Conservation (phyloP, 352 stramenopile species). For the Phytophthora pluvialis region DNA sequence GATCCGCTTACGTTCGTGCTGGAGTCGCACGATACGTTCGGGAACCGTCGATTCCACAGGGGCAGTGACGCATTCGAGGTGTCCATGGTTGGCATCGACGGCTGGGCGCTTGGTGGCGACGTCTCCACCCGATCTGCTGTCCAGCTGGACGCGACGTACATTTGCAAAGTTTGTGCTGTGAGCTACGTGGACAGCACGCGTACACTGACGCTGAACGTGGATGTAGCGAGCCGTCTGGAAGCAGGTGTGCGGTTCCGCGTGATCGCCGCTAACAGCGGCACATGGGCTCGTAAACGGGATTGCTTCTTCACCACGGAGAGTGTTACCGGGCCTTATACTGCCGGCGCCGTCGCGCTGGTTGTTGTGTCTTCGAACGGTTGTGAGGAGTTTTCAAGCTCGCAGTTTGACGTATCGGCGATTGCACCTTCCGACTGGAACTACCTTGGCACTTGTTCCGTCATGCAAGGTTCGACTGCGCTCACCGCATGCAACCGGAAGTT, state of each 20-base stretch:
- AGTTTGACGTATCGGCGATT: slow-evolving; percentile 62
- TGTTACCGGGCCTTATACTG: slow-evolving; percentile 42
- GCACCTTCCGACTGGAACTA: slow-evolving; percentile 70
- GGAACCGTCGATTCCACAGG: slow-evolving; percentile 90
- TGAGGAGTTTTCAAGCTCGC: slow-evolving; percentile 47
- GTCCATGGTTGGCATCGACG: slow-evolving; percentile 73
- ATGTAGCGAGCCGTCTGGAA: slow-evolving; percentile 66
- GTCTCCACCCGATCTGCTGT: slow-evolving; percentile 45
- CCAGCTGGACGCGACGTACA: slow-evolving; percentile 47
- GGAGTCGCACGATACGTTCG: slow-evolving; percentile 74
- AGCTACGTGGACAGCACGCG: slow-evolving; percentile 50
- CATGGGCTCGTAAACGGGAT: slow-evolving; percentile 52
- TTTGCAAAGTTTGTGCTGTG: slow-evolving; percentile 67
- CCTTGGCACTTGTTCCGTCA: slow-evolving; percentile 65
- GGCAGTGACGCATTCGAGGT: slow-evolving; percentile 86
- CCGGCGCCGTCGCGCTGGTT: slow-evolving; percentile 39
- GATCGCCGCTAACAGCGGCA: slow-evolving; percentile 63
- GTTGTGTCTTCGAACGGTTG: slow-evolving; percentile 66
- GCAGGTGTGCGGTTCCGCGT: slow-evolving; percentile 68
- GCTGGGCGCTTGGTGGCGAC: slow-evolving; percentile 90
- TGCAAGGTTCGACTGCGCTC: slow-evolving; percentile 32
- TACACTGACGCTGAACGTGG: slow-evolving; percentile 60
- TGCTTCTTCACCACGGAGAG: slow-evolving; percentile 75
- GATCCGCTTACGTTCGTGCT: slow-evolving; percentile 74
- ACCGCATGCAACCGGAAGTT: slow-evolving; percentile 60